These are phyloP conservation scores for Colletotrichum incanum DNA, from an alignment of 2,329 filamentous ascomycete species.

Conservation along the genomic window DNA sequence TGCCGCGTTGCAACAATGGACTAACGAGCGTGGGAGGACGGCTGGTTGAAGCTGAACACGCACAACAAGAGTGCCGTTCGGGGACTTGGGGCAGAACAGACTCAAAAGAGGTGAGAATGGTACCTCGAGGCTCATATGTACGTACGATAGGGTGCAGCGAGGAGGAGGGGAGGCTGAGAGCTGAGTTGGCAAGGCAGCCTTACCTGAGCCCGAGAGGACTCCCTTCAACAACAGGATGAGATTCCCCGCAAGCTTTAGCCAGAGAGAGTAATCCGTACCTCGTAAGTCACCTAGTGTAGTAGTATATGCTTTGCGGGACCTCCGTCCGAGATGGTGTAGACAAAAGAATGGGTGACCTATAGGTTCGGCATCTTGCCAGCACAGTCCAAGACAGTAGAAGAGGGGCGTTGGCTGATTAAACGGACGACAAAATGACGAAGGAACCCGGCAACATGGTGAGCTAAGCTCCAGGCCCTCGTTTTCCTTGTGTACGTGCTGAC, in stretches of 20 bases:
- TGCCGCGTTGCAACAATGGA: slow-evolving; percentile 15
- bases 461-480: slow-evolving; percentile 25
- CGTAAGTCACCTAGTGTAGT: slow-evolving; percentile 23
- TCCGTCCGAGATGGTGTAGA: slow-evolving; percentile 35
- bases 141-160: slow-evolving; percentile 29
- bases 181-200: slow-evolving; percentile 36
- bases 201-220: slow-evolving; percentile 21
- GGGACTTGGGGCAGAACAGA: slow-evolving; percentile 32
- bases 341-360: slow-evolving; percentile 9
- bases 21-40: slow-evolving; percentile 39
- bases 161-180: slow-evolving; percentile 31
- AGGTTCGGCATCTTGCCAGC: slow-evolving; percentile 12
- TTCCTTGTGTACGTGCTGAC: slow-evolving; percentile 26
- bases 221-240: slow-evolving; percentile 17
- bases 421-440: slow-evolving; percentile 12
- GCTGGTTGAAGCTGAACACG: slow-evolving; percentile 15
- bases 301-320: slow-evolving; percentile 18
- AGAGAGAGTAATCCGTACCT: slow-evolving; percentile 23
- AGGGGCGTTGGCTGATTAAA: slow-evolving; percentile 19
- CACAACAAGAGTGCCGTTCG: slow-evolving; percentile 20
- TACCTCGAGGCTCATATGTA: slow-evolving; percentile 40
- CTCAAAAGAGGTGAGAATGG: slow-evolving; percentile 24
- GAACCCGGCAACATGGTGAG: slow-evolving; percentile 30
- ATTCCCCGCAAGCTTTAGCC: slow-evolving; percentile 24
- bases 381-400: background rate